Conservation (phyloP, 345 rosid species). For the Xanthoceras sorbifolium region DNA sequence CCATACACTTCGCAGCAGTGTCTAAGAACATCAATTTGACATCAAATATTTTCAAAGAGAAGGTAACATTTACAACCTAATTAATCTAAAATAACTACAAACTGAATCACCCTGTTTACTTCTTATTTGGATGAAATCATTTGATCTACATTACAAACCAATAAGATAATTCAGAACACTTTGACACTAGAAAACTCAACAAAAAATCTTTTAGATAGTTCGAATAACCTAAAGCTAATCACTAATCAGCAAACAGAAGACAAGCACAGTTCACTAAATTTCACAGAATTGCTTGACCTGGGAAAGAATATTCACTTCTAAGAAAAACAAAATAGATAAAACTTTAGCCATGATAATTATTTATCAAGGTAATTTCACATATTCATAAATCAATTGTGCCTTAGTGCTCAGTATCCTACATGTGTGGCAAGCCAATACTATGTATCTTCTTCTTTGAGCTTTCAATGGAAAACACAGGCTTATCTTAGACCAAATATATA, state of each 20-base stretch:
- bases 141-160: not conserved
- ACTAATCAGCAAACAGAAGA: not conserved
- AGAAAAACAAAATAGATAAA: not conserved
- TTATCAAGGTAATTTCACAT: not conserved
- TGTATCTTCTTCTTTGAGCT: not conserved
- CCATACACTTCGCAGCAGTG: no score
- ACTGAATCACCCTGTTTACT: not conserved
- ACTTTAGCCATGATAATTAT: not conserved
- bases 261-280: not conserved
- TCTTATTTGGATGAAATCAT: not conserved
- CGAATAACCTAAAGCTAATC: not conserved
- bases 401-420: not conserved
- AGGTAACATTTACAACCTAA: no score
- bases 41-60: no score
- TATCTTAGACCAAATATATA: conserved; percentile 10
- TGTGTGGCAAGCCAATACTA: not conserved
- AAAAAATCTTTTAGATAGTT: not conserved
- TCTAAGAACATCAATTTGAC: no score
- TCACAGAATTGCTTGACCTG: not conserved
- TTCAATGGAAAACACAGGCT: conserved; percentile 2
- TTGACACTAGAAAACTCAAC: not conserved
- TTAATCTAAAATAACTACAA: not conserved
- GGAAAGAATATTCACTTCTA: not conserved
- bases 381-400: not conserved
- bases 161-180: not conserved